These are phyloP conservation scores for Achaetomium macrosporum DNA, from an alignment of 2,329 filamentous ascomycete genomes.

Conservation along the genomic window DNA sequence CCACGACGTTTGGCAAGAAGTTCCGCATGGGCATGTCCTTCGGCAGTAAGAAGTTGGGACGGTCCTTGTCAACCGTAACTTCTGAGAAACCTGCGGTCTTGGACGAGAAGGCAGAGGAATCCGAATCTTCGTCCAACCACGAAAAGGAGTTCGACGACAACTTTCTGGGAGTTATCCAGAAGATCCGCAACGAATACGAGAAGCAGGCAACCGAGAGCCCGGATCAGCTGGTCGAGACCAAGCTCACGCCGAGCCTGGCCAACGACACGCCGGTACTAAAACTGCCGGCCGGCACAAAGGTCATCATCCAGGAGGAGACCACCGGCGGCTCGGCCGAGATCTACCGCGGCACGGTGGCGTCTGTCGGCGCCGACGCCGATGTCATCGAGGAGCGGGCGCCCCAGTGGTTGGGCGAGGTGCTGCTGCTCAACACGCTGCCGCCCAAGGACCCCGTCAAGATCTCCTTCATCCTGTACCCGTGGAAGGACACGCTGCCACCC, in stretches of 20 bases:
- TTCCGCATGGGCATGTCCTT: slow-evolving; percentile 75
- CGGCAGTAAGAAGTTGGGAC: slow-evolving; percentile 75
- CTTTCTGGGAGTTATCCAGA: slow-evolving; percentile 66
- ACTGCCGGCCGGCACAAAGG: slow-evolving; percentile 59
- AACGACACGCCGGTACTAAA: slow-evolving; percentile 73
- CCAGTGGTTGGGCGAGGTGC: slow-evolving; percentile 84
- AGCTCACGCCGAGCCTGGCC: slow-evolving; percentile 62
- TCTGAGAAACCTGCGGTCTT: slow-evolving; percentile 65
- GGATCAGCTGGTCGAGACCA: slow-evolving; percentile 51
- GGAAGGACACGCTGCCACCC: slow-evolving; percentile 65
- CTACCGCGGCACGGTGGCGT: slow-evolving; percentile 81
- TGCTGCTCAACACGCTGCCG: slow-evolving; percentile 76
- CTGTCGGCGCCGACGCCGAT: slow-evolving; percentile 70
- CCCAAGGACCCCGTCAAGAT: slow-evolving; percentile 92
- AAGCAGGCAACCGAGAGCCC: slow-evolving; percentile 55
- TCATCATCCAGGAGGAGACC: slow-evolving; percentile 65
- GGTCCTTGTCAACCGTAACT: slow-evolving; percentile 58
- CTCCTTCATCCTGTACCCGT: slow-evolving; percentile 86
- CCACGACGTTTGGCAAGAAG: slow-evolving; percentile 70
- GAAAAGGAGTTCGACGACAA: slow-evolving; percentile 72
- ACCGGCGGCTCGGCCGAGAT: slow-evolving; percentile 71
- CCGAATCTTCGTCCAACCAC: slow-evolving; percentile 56
- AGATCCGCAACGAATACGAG: slow-evolving; percentile 67
- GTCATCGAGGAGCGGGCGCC: slow-evolving; percentile 80
- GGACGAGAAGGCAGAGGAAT: slow-evolving; percentile 72